These are phyloP conservation scores for Suhomyces wounanorum DNA, from an alignment of 1,139 yeast genomes.

Conservation along the genomic window DNA sequence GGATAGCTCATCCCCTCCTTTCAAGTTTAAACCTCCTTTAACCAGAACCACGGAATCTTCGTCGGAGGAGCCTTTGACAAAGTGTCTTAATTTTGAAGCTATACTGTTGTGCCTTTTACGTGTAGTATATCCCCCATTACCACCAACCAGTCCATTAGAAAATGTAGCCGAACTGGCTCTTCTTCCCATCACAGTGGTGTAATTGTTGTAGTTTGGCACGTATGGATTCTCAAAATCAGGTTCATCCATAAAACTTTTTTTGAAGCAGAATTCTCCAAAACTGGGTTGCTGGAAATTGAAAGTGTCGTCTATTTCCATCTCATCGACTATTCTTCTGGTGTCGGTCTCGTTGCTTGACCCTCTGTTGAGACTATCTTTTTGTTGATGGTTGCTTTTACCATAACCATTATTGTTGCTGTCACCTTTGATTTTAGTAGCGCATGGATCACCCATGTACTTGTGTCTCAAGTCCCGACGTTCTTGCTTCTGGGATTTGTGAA, in stretches of 20 bases:
- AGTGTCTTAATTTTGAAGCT: slow-evolving; percentile 13
- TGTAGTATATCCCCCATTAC: not conserved
- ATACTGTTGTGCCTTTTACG: slow-evolving; percentile 9
- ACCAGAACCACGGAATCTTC: slow-evolving; percentile 7
- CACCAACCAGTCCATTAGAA: not conserved
- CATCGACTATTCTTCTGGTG: not conserved
- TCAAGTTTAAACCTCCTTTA: slow-evolving; percentile 1
- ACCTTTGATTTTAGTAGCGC: not conserved
- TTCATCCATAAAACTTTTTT: slow-evolving; percentile 1
- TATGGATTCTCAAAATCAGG: not conserved
- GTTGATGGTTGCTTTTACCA: not conserved
- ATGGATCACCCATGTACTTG: slow-evolving; percentile 10
- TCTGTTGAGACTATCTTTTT: not conserved
- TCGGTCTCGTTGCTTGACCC: not conserved
- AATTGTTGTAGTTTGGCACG: slow-evolving; percentile 1
- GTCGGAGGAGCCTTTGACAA: slow-evolving; percentile 16
- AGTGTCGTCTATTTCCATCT: slow-evolving; percentile 4
- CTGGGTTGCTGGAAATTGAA: not conserved
- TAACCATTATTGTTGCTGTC: not conserved
- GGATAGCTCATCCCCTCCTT: slow-evolving; percentile 3
- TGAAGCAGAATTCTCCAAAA: not conserved
- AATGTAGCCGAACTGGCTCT: slow-evolving; percentile 4
- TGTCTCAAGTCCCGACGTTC: slow-evolving; percentile 14
- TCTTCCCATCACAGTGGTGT: slow-evolving; percentile 5
- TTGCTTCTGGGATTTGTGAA: slow-evolving; percentile 13